Base-by-base conservation (phyloP, 768 basidiomycete species). In the Kwoniella dejecticola region DNA sequence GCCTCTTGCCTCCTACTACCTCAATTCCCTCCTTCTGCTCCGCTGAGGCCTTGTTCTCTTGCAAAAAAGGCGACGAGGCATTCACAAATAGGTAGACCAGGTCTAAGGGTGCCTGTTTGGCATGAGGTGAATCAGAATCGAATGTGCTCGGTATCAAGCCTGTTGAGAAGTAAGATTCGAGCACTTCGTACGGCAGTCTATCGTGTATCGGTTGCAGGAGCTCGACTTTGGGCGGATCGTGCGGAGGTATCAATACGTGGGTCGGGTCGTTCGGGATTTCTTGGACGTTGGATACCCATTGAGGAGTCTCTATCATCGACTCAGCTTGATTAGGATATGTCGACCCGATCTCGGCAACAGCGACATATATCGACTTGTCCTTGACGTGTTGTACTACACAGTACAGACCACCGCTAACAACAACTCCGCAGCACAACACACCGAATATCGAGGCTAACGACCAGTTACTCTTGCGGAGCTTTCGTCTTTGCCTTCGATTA, bases 31-130 rank as follows among this genome's bases (percentile, higher is more conserved):
- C 72, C 23, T 48, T 17, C 6, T 55, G 59, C 3, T 61, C 63
- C 2, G 61, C 36, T 5, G 36, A 31, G 4, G 55, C 36, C 38
- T 69, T 57, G 19, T 53, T 71, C 2, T 48, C 36, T 21, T 68
- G 67, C 24, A 76, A 65, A 26, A 67, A 45, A 8, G 63, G 62
- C 4, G 68, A 69, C 0, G 70, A 66, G 1, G 70, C 68, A 45
- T 78, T 78, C 11, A 78, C 77, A 45, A 63, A 78, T 12, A 73
- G 64, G 47, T 74, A 75, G 15, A 77, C 67, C 7, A 75, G 21
- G 45, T 77, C 76, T 24, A 75, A 42, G 1, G 67, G 61, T 42
- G 58, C 26, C 4, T 52, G 24, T 5, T 40, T 47, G 10, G 41
- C 58, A 4, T 46, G 57, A 23, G 40, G 8, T 8, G 44, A 26